Conservation (phyloP, 2,329 filamentous ascomycete species). For the Curvularia sp. region DNA sequence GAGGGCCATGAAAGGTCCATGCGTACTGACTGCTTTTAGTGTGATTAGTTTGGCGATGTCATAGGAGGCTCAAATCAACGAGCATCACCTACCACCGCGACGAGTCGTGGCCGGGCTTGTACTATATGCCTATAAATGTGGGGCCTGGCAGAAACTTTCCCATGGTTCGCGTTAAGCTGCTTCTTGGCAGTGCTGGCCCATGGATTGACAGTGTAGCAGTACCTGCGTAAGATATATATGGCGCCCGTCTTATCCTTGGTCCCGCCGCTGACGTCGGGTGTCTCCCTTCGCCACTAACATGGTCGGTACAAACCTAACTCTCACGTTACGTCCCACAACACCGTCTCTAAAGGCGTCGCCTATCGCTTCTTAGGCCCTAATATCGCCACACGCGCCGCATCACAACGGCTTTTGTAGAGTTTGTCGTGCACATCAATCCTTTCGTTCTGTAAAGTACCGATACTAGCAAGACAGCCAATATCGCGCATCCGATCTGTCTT, state of each 20-base stretch:
- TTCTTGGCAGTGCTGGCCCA: constrained; percentile 55
- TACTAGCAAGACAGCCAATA: too few species aligned
- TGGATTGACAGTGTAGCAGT: constrained; percentile 58
- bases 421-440: too few species aligned
- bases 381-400: too few species aligned
- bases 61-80: not conserved
- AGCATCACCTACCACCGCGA: too few species aligned
- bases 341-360: constrained; percentile 59
- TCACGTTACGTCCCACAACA: constrained; percentile 59
- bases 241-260: constrained; percentile 61
- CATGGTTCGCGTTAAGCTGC: constrained; percentile 63
- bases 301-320: constrained; percentile 59
- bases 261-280: constrained; percentile 62
- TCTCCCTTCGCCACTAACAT: constrained; percentile 63
- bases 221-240: constrained; percentile 44
- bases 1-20: not conserved
- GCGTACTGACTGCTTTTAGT: not conserved
- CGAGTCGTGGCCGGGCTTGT: too few species aligned
- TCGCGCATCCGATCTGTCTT: too few species aligned
- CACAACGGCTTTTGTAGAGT: too few species aligned
- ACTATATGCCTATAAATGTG: constrained; percentile 24
- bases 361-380: too few species aligned
- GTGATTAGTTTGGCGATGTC: not conserved
- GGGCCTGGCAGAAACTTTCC: constrained; percentile 56
- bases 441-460: too few species aligned